Percentiles rank a stretch among this genome's conserved stretches.
phyloP scores from a whole-genome alignment of 2,329 filamentous ascomycete species.

The Chaetomium olivaceum region DNA sequence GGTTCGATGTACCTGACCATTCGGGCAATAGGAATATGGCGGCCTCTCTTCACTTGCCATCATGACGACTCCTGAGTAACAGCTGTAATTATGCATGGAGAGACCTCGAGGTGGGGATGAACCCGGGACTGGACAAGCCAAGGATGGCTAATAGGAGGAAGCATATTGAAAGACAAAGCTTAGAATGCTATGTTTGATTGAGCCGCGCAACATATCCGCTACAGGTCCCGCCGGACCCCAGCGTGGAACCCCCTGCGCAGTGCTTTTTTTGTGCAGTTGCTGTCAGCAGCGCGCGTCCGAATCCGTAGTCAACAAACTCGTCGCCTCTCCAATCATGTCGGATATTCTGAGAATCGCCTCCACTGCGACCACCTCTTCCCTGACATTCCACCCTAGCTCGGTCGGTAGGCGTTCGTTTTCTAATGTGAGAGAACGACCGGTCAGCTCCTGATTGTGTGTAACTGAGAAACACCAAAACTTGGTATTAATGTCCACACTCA shows the following conservation, averaged over 20 bases:
- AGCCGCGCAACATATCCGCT: no score
- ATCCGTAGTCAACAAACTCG: constrained; percentile 9
- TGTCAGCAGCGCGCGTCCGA: background rate
- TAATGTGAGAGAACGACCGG: background rate
- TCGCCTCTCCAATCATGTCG: constrained; percentile 12
- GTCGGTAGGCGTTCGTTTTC: constrained; percentile 22
- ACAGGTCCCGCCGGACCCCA: background rate
- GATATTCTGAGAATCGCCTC: constrained; percentile 12
- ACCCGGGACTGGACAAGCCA: no score
- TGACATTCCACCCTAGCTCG: constrained; percentile 16
- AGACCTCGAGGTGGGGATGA: no score
- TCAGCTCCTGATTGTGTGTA: background rate
- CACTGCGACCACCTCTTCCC: constrained; percentile 3
- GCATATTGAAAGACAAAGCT: no score
- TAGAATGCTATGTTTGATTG: no score
- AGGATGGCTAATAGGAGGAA: no score
- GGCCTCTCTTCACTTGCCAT: background rate
- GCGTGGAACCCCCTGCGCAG: constrained; percentile 16
- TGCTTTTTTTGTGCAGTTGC: background rate
- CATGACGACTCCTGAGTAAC: background rate
- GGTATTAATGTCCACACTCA: constrained; percentile 7
- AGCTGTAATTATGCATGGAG: no score
- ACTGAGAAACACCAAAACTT: no score
- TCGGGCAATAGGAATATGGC: background rate
- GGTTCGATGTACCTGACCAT: background rate